Base-by-base conservation (phyloP, 2,329 filamentous ascomycete genomes). In the Fusarium torreyae region DNA sequence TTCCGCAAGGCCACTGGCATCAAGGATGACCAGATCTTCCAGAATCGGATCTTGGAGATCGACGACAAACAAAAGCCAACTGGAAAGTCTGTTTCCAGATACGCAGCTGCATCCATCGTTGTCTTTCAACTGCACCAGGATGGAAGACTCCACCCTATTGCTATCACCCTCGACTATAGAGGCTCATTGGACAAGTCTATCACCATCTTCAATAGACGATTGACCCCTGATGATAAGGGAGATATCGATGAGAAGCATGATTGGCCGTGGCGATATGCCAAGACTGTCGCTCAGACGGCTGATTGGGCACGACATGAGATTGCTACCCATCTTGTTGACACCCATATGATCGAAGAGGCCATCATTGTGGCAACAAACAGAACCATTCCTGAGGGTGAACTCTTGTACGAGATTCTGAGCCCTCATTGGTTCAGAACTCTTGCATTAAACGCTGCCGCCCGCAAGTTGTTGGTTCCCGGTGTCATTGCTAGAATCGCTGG, bases 201-300 rank as follows among this genome's bases (percentile, higher is more conserved):
- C 38, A 70, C 66, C 31, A 64, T 70, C 13, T 70, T 70, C 52
- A 70, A 70, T 22, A 14, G 26, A 8, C 63, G 63, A 11, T 3
- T 70, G 15, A 53, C 15, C 2, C 68, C 68, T 1, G 66, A 67
- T 17, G 66, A 64, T 5, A 46, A 55, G 15, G 34, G 51, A 3
- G 7, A 40, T 0, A 9, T 70, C 15, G 39, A 54, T 7, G 63
- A 70, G 45, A 70, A 67, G 38, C 51, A 67, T 1, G 66, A 70
- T 28, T 70, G 68, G 68, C 57, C 68, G 0, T 70, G 68, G 68
- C 31, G 68, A 42, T 69, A 70, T 3, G 68, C 68, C 40, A 70
- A 70, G 42, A 70, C 68, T 1, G 65, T 68, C 3, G 68, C 68
- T 0, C 68, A 70, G 24, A 67, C 68, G 0, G 68, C 68, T 6